Conservation (phyloP, 805 yeast genomes). For the Yarrowia divulgata region DNA sequence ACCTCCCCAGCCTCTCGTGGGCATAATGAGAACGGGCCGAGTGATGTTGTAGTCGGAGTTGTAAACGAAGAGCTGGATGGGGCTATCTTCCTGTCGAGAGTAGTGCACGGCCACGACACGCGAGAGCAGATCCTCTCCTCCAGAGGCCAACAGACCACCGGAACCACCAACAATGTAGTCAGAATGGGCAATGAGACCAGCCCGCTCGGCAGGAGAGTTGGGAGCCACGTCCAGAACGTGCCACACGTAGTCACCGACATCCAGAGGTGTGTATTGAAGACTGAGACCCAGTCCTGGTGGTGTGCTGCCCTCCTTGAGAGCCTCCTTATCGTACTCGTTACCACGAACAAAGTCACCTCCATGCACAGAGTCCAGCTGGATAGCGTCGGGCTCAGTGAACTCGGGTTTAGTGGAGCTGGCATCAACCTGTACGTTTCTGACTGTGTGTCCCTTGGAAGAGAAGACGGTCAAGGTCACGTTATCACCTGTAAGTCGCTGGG, state of each 20-base stretch:
- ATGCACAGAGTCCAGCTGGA: conserved; percentile 53
- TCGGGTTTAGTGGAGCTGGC: conserved; percentile 41
- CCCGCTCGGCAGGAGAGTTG: conserved; percentile 79
- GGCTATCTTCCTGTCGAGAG: conserved; percentile 40
- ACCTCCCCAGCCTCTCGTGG: conserved; percentile 80
- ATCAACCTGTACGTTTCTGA: conserved; percentile 54
- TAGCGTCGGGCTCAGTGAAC: conserved; percentile 20
- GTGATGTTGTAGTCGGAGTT: conserved; percentile 86
- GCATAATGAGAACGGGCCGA: conserved; percentile 84
- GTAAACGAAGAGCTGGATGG: conserved; percentile 72
- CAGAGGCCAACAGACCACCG: conserved; percentile 82
- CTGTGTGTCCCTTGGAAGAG: conserved; percentile 44
- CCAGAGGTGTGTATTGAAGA: conserved; percentile 78
- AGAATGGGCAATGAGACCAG: conserved; percentile 82
- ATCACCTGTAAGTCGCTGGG: conserved; percentile 5
- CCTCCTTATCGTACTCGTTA: conserved; percentile 30
- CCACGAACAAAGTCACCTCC: conserved; percentile 22
- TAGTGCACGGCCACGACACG: conserved; percentile 59
- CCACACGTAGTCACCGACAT: conserved; percentile 83
- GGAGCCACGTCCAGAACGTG: conserved; percentile 78
- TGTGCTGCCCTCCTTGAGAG: conserved; percentile 41
- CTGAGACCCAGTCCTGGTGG: conserved; percentile 57
- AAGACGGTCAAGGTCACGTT: conserved; percentile 43
- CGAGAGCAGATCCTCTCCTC: conserved; percentile 83
- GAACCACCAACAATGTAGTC: conserved; percentile 90